phyloP scores from a whole-genome alignment of 768 basidiomycete species.

The Pulveroboletus ravenelii region DNA sequence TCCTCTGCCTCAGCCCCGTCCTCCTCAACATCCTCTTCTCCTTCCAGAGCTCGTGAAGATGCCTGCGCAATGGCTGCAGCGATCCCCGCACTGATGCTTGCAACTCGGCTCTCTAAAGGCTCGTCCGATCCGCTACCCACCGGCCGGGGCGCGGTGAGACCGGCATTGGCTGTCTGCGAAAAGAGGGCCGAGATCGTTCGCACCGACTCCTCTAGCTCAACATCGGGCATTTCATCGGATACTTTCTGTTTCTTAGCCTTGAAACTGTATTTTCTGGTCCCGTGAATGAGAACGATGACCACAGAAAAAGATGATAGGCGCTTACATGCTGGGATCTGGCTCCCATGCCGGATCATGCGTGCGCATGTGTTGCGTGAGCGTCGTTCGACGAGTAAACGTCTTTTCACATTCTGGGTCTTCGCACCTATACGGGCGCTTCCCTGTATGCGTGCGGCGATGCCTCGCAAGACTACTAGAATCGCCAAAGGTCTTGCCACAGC shows the following conservation, averaged over 20 bases:
- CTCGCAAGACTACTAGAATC: conserved; percentile 90
- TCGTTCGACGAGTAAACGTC: conserved; percentile 83
- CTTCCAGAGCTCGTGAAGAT: conserved; percentile 55
- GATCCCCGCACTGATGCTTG: conserved; percentile 76
- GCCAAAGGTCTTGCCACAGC: conserved; percentile 82
- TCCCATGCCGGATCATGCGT: conserved; percentile 84
- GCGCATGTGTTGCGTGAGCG: conserved; percentile 81
- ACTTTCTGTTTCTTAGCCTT: conserved; percentile 65
- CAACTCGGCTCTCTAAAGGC: conserved; percentile 58
- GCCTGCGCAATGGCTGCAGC: conserved; percentile 77
- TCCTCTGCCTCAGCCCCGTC: conserved; percentile 38
- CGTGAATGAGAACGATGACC: conserved; percentile 13
- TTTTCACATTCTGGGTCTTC: conserved; percentile 80
- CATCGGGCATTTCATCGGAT: conserved; percentile 47
- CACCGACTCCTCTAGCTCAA: conserved; percentile 66
- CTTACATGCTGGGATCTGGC: conserved; percentile 78
- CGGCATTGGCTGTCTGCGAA: conserved; percentile 41
- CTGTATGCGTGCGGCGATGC: conserved; percentile 85
- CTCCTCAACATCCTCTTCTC: conserved; percentile 45
- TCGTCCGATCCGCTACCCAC: conserved; percentile 33
- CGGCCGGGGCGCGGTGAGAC: conserved; percentile 28
- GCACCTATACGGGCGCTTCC: conserved; percentile 83
- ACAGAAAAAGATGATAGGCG: conserved; percentile 12
- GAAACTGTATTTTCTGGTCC: conserved; percentile 66
- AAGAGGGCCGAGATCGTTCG: conserved; percentile 71